Evolutionary conservation across 345 rosid genomes (phyloP), one percentile per base, ranked within the genome.

Genomic region (Rhizophora apiculata): DNA sequence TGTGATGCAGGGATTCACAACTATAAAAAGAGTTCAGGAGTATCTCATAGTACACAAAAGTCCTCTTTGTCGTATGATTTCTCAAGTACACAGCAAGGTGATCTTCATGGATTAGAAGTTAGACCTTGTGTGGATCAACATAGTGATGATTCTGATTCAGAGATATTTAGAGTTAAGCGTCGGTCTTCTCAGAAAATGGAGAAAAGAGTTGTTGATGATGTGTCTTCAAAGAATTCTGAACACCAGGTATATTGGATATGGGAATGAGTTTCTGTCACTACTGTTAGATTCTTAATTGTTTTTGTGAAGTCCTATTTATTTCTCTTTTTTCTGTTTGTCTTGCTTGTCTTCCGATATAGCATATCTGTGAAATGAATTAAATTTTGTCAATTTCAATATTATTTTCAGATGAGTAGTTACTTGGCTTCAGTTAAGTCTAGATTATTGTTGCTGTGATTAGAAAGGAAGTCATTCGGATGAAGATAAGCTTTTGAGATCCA

Each of bases 81-180:
- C 62, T 18, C 32, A 22, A 80, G 66, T 70, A 39, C 70, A 15
- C 68, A 72, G 65, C 66, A 63, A 29, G 71, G 60, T 54, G 72
- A 74, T 74, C 67, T 59, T 71, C 76, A 52, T 48, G 72, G 78
- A 67, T 68, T 83, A 63, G 79, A 67, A 22, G 68, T 62, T 68
- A 72, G 79, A 68, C 71, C 71, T 56, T 15, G 54, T 4, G 39
- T 55, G 52, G 88, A 86, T 66, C 86, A 86, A 51, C 81, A 80
- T 60, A 80, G 87, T 78, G 98, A 96, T 60, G 96, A 87, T 80
- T 92, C 98, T 67, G 99, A 92, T 68, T 82, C 85, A 0, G 96
- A 85, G 81, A 73, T 85, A 75, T 92, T 96, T 77, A 80, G 97
- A 78, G 99, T 96, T 64, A 96, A 92, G 80, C 95, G 99, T 1